phyloP scores from a whole-genome alignment of 148 eudicot species.

The Nepenthes mirabilis region DNA sequence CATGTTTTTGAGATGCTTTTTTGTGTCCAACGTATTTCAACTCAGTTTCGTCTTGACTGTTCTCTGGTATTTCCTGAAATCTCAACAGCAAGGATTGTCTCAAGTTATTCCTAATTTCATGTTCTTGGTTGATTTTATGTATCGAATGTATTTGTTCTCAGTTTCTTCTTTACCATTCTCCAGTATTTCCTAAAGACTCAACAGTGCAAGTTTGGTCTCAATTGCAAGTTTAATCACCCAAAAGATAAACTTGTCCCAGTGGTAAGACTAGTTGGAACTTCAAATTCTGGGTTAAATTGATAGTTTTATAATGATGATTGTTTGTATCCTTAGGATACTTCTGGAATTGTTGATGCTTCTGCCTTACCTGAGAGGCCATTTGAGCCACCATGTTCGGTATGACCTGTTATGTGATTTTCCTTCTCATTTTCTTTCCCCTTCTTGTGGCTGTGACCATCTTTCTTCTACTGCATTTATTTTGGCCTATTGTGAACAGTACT shows the following conservation, averaged over 20 bases:
- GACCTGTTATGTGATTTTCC: conserved; percentile 7
- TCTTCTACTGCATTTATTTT: neutral
- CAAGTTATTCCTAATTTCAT: neutral
- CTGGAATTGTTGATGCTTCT: conserved; percentile 23
- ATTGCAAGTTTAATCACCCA: conserved; percentile 94
- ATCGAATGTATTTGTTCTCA: conserved; percentile 2
- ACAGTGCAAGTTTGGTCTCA: conserved; percentile 78
- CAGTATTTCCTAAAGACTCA: conserved; percentile 91
- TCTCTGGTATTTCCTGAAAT: conserved; percentile 78
- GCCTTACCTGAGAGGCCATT: conserved; percentile 84
- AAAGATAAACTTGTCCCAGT: conserved; percentile 29
- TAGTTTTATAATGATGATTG: conserved; percentile 1
- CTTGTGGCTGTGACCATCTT: conserved; percentile 1
- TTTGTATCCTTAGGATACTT: conserved; percentile 33
- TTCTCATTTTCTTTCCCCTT: conserved; percentile 1
- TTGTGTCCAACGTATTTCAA: neutral
- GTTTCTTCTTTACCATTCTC: conserved; percentile 8
- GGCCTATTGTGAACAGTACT: conserved; percentile 35
- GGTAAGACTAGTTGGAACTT: conserved; percentile 19
- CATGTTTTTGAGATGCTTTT: neutral
- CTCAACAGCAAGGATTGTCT: conserved; percentile 82
- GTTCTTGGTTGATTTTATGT: neutral
- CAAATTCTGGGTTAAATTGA: neutral
- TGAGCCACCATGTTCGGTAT: conserved; percentile 85
- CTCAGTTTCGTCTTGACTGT: conserved; percentile 10